Evolutionary conservation across 2,329 filamentous ascomycete species (phyloP).

Genomic region (Talaromyces piceae): DNA sequence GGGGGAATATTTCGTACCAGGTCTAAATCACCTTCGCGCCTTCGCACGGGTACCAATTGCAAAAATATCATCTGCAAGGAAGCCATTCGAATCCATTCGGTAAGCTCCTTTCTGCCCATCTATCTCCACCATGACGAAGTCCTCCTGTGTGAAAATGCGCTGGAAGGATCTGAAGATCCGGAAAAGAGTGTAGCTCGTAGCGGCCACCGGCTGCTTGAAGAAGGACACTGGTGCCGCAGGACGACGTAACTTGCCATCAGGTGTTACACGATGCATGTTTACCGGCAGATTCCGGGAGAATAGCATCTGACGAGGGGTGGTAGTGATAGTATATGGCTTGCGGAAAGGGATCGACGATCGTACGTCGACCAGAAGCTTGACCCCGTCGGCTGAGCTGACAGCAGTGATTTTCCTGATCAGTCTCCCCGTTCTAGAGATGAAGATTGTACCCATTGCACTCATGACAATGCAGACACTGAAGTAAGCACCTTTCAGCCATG

Average conservation of each 20-base stretch:
- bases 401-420: slow-evolving; percentile 54
- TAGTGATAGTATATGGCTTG: slow-evolving; percentile 28
- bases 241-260: slow-evolving; percentile 7
- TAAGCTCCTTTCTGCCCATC: slow-evolving; percentile 28
- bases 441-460: slow-evolving; percentile 52
- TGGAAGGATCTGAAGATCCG: slow-evolving; percentile 28
- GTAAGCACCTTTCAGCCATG: slow-evolving; percentile 53
- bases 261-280: slow-evolving; percentile 16
- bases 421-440: slow-evolving; percentile 50
- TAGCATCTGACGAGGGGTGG: slow-evolving; percentile 25
- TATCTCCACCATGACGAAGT: slow-evolving; percentile 32
- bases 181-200: slow-evolving; percentile 24
- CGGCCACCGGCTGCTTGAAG: slow-evolving; percentile 26
- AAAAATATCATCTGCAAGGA: slow-evolving; percentile 27
- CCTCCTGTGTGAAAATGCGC: slow-evolving; percentile 34
- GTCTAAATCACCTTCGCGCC: slow-evolving; percentile 6
- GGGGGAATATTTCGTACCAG: neutral
- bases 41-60: slow-evolving; percentile 18
- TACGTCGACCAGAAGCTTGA: slow-evolving; percentile 28
- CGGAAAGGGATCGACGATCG: slow-evolving; percentile 31
- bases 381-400: slow-evolving; percentile 30
- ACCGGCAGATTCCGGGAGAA: slow-evolving; percentile 28
- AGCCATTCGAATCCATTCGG: slow-evolving; percentile 32
- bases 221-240: slow-evolving; percentile 18
- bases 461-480: slow-evolving; percentile 53